A percentile compares a stretch with the other conserved stretches of the same genome.
Conservation (phyloP, 1,139 yeast species). For the Zygosaccharomyces pseudobailii region DNA sequence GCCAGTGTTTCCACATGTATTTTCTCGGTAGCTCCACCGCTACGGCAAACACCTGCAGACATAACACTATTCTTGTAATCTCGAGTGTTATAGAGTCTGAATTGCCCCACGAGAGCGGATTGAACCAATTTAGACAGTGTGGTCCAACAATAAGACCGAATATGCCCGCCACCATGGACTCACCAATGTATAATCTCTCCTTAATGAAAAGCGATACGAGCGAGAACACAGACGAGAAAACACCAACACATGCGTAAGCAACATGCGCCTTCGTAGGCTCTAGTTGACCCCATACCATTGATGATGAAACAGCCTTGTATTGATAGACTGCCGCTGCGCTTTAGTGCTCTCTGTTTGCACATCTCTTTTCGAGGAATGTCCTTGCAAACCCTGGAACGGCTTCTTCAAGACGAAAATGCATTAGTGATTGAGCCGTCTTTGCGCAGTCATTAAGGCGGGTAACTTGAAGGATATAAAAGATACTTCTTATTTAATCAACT, state of each 20-base stretch:
- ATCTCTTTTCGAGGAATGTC: background rate
- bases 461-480: background rate
- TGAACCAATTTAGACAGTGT: conserved; percentile 83
- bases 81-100: conserved; percentile 82
- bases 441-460: conserved; percentile 1
- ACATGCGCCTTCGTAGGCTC: conserved; percentile 63
- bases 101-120: conserved; percentile 89
- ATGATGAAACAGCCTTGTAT: conserved; percentile 3
- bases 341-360: background rate
- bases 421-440: background rate
- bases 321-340: background rate
- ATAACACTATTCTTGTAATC: conserved; percentile 78
- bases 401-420: background rate
- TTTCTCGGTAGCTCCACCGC: conserved; percentile 95
- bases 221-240: conserved; percentile 82
- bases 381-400: background rate
- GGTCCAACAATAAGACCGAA: conserved; percentile 94
- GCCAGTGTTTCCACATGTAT: conserved; percentile 89
- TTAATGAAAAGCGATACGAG: conserved; percentile 87
- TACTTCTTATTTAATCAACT: background rate
- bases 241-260: conserved; percentile 90
- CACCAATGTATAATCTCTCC: conserved; percentile 87
- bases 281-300: conserved; percentile 37
- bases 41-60: conserved; percentile 94
- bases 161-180: conserved; percentile 89